phyloP scores from a whole-genome alignment of 108 stramenopile species.

The Cyclotella choctawhatcheeana region DNA sequence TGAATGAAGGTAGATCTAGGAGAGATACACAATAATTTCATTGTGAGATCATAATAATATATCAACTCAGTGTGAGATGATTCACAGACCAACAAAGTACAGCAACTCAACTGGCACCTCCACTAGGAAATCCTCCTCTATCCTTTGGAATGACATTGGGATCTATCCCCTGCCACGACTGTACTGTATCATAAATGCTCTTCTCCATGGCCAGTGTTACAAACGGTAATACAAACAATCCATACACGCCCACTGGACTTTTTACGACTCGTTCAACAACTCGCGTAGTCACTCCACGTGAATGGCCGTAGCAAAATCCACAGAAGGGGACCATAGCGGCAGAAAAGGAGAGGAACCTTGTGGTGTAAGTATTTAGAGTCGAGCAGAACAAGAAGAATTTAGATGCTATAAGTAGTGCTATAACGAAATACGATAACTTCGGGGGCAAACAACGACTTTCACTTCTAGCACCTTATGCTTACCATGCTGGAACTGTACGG shows the following conservation, averaged over 20 bases:
- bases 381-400: neutral
- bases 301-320: constrained; percentile 82
- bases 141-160: constrained; percentile 75
- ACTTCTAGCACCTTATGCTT: neutral
- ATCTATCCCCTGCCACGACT: constrained; percentile 83
- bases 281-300: constrained; percentile 63
- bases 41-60: neutral
- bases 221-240: constrained; percentile 81
- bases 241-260: constrained; percentile 84
- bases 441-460: constrained; percentile 13
- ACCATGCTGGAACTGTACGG: constrained; percentile 28
- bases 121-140: constrained; percentile 84
- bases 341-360: constrained; percentile 66
- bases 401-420: neutral
- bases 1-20: constrained; percentile 70
- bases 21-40: neutral
- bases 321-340: constrained; percentile 87
- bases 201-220: constrained; percentile 85
- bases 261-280: constrained; percentile 72
- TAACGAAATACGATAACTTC: constrained; percentile 19
- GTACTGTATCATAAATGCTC: constrained; percentile 85
- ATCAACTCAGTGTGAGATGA: neutral
- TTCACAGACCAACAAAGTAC: neutral
- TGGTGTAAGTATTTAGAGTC: neutral
- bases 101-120: constrained; percentile 55